Base-by-base conservation (phyloP, 2,329 filamentous ascomycete genomes). In the Colletotrichum lupini region DNA sequence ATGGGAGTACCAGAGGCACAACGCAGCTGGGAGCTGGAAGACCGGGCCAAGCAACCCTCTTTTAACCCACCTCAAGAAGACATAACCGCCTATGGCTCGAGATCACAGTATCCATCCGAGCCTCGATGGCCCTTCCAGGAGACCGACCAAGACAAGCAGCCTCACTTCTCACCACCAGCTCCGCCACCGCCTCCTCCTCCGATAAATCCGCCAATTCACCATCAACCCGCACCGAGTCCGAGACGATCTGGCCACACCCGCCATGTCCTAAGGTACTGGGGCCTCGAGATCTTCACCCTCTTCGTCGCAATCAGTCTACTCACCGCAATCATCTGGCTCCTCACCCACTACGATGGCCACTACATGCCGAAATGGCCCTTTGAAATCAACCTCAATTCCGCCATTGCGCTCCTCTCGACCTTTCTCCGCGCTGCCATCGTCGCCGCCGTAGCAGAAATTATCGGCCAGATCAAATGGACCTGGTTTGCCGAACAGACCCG, bases 381-480 rank as follows among this genome's bases (percentile, higher is more conserved):
- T 65, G 65, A 74, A 28, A 76, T 77, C 67, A 78, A 75, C 53
- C 77, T 78, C 62, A 78, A 74, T 67, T 68, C 77, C 2, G 68
- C 74, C 35, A 71, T 78, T 28, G 74, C 76, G 42, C 68, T 77
- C 11, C 67, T 78, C 26, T 67, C 70, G 26, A 73, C 66, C 19
- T 64, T 73, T 19, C 42, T 73, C 1, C 74, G 77, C 4, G 75
- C 78, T n/a, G 70, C 77, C 7, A 76, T 81, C 62, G 75, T 79
- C 0, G 76, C 78, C 37, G 76, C 76, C 11, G 75, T 80, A 9
- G 77, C 79, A 0, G 79, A 80, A 68, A 76, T 81, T 52, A 78
- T 81, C 60, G 77, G 79, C 35, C 80, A 82, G 68, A 73, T 77
- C 60, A 81, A 82, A 49, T 82, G 80, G 80, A 70, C 67, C 1